These are phyloP conservation scores for Hypomontagnella monticulosa DNA, from an alignment of 495 filamentous ascomycete genomes.

Conservation along the genomic window DNA sequence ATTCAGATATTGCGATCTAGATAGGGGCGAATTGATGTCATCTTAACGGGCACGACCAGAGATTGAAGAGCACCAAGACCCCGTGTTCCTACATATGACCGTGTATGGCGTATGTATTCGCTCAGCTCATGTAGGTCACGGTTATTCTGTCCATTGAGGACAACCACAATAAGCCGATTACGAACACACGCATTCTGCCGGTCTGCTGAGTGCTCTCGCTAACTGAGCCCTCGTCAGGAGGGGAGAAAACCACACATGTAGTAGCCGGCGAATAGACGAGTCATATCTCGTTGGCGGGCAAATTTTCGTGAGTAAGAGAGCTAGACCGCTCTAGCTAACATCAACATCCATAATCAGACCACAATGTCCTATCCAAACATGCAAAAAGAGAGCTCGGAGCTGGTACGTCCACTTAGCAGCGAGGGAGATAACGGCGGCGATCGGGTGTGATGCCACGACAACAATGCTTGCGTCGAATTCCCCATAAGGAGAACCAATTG, in stretches of 20 bases:
- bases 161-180: background rate
- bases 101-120: background rate
- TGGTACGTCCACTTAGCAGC: no score
- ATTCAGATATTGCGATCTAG: background rate
- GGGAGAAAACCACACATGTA: background rate
- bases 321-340: background rate
- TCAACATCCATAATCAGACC: conserved; percentile 10
- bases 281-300: conserved; percentile 1
- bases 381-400: background rate
- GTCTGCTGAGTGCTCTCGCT: background rate
- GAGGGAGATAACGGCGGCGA: no score
- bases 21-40: conserved; percentile 1
- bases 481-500: no score
- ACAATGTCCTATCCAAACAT: background rate
- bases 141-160: background rate
- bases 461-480: no score
- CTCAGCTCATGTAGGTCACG: background rate
- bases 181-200: background rate
- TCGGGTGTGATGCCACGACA: no score
- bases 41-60: background rate
- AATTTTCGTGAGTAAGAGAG: background rate
- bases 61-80: background rate
- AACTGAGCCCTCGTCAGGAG: conserved; percentile 1
- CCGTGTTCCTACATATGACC: background rate
- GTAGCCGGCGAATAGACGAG: background rate